These are phyloP conservation scores for Suhomyces faveliae DNA, from an alignment of 805 yeast genomes.

Conservation along the genomic window DNA sequence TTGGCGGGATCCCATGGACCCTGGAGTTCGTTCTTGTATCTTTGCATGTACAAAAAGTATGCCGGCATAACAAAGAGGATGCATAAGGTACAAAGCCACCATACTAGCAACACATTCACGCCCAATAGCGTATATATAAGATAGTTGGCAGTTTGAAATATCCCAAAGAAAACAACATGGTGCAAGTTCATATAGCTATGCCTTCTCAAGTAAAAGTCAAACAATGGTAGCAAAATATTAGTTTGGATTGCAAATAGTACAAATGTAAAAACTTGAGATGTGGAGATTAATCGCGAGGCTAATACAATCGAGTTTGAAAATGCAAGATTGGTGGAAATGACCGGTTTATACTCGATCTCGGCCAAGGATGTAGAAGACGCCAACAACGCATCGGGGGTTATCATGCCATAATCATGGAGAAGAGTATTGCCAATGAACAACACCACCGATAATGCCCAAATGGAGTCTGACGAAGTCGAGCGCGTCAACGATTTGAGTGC, in stretches of 20 bases:
- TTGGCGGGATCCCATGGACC: conserved; percentile 94
- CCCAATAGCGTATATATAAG: conserved; percentile 29
- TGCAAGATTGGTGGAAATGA: conserved; percentile 76
- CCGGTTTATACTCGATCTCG: conserved; percentile 40
- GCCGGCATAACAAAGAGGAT: conserved; percentile 62
- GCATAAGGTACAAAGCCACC: conserved; percentile 49
- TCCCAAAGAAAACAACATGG: conserved; percentile 20
- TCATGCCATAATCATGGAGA: conserved; percentile 65
- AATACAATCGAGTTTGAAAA: conserved; percentile 84
- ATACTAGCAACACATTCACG: conserved; percentile 36
- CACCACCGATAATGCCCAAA: conserved; percentile 89
- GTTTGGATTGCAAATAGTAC: conserved; percentile 69
- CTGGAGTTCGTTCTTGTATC: conserved; percentile 79
- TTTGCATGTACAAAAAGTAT: conserved; percentile 68
- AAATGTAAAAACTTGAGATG: conserved; percentile 80
- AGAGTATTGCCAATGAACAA: conserved; percentile 66
- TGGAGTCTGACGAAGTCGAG: conserved; percentile 89
- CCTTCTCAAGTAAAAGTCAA: conserved; percentile 58
- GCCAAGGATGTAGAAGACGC: neutral
- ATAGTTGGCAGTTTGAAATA: conserved; percentile 26
- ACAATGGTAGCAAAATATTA: conserved; percentile 70
- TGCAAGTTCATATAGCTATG: conserved; percentile 26
- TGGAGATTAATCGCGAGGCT: conserved; percentile 79
- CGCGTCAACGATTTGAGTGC: conserved; percentile 83
- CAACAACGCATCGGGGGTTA: conserved; percentile 20